Percentiles rank a stretch among this genome's conserved stretches.
These are phyloP conservation scores for Suillus luteus DNA, from an alignment of 768 basidiomycete genomes.

Conservation along the genomic window DNA sequence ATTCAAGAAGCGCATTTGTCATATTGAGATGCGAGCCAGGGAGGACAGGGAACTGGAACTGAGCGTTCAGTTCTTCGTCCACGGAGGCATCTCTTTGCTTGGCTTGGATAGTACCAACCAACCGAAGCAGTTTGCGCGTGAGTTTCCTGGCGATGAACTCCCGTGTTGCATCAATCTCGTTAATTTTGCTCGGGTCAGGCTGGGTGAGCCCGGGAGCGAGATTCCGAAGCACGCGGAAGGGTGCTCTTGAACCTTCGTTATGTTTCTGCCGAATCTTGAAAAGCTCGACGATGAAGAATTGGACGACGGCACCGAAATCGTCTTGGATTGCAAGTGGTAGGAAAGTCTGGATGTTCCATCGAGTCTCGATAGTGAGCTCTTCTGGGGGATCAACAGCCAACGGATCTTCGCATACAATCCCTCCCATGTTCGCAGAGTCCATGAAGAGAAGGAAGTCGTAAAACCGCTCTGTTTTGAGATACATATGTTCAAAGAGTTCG, in stretches of 20 bases:
- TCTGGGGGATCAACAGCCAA: constrained; percentile 67
- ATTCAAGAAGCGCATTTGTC: constrained; percentile 82
- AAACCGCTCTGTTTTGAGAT: constrained; percentile 81
- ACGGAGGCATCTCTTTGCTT: constrained; percentile 61
- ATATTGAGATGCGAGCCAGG: constrained; percentile 85
- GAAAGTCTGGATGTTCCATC: constrained; percentile 92
- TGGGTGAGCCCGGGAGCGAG: constrained; percentile 64
- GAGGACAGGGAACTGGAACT: constrained; percentile 80
- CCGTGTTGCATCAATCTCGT: constrained; percentile 66
- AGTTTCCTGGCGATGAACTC: constrained; percentile 81
- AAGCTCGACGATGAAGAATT: constrained; percentile 83
- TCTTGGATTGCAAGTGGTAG: constrained; percentile 80
- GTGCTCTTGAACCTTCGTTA: constrained; percentile 61
- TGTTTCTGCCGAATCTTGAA: constrained; percentile 71
- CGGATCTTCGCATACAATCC: constrained; percentile 83
- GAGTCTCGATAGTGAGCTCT: constrained; percentile 74
- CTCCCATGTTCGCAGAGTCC: constrained; percentile 92
- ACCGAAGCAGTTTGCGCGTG: constrained; percentile 76
- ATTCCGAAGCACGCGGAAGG: constrained; percentile 72
- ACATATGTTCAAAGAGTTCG: constrained; percentile 93
- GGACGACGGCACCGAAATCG: constrained; percentile 72
- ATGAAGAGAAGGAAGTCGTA: constrained; percentile 96
- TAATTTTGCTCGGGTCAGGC: constrained; percentile 63
- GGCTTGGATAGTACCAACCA: constrained; percentile 63
- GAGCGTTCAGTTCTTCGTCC: constrained; percentile 51